These are phyloP conservation scores for Sindora glabra DNA, from an alignment of 306 rosid species.

Conservation along the genomic window DNA sequence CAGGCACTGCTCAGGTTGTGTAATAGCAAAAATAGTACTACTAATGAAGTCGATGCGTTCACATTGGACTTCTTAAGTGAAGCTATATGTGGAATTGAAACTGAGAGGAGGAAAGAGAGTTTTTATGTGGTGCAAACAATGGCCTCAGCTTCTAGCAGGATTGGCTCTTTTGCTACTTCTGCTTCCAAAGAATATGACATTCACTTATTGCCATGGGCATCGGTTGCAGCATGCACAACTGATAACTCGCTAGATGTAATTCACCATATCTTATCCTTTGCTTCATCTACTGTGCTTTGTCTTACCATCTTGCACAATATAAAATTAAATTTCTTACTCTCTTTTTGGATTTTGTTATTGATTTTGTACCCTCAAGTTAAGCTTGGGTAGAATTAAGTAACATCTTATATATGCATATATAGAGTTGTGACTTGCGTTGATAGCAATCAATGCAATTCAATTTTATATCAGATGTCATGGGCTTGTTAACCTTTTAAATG, in stretches of 20 bases:
- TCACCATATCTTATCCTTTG: slow-evolving; percentile 21
- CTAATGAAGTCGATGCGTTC: slow-evolving; percentile 60
- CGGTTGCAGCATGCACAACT: slow-evolving; percentile 84
- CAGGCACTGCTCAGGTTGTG: slow-evolving; percentile 74
- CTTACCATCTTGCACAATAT: no score
- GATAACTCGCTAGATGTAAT: slow-evolving; percentile 58
- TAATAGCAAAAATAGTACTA: slow-evolving; percentile 35
- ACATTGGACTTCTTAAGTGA: slow-evolving; percentile 61
- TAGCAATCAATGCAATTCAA: neutral
- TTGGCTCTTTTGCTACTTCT: slow-evolving; percentile 75
- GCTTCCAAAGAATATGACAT: slow-evolving; percentile 93
- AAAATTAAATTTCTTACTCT: no score
- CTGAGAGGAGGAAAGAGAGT: slow-evolving; percentile 53
- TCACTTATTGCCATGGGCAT: slow-evolving; percentile 97
- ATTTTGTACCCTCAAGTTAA: neutral
- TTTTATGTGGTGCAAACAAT: slow-evolving; percentile 80
- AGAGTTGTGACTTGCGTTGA: neutral
- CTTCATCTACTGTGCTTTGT: slow-evolving; percentile 8
- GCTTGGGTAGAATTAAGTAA: neutral
- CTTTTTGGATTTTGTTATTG: neutral
- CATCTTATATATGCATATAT: neutral
- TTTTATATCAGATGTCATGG: slow-evolving; percentile 1
- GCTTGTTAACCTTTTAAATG: neutral
- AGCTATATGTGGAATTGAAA: slow-evolving; percentile 42
- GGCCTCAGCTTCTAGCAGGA: slow-evolving; percentile 83